These are phyloP conservation scores for Microascus cirrosus DNA, from an alignment of 2,329 filamentous ascomycete species.

Conservation along the genomic window DNA sequence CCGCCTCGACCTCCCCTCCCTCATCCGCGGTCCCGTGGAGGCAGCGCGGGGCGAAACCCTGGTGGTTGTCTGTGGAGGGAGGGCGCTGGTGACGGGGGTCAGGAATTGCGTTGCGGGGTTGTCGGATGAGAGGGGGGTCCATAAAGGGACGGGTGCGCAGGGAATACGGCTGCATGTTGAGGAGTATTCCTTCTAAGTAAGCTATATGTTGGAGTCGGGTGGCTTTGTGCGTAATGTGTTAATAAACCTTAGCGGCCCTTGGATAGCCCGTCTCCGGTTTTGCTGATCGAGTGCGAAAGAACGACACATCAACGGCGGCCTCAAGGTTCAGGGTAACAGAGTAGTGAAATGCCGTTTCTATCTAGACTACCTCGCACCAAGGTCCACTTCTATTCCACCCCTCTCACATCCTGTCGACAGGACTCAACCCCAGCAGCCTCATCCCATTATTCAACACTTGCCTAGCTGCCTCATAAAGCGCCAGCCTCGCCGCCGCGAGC, in stretches of 20 bases:
- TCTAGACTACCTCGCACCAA: background rate
- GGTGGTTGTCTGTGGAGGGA: conserved; percentile 48
- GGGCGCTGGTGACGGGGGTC: conserved; percentile 38
- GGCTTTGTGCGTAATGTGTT: background rate
- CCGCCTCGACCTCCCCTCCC: conserved; percentile 37
- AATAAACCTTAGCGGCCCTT: no score
- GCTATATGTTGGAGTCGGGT: background rate
- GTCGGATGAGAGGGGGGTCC: conserved; percentile 50
- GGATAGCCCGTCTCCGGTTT: no score
- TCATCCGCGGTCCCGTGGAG: conserved; percentile 44
- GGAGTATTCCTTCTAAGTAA: conserved; percentile 41
- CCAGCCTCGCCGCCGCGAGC: conserved; percentile 61
- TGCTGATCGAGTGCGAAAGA: no score
- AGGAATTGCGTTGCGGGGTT: conserved; percentile 43
- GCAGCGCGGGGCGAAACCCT: conserved; percentile 49
- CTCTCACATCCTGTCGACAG: conserved; percentile 33
- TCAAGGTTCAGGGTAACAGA: background rate
- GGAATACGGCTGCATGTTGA: conserved; percentile 50
- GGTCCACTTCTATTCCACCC: background rate
- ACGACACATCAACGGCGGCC: no score
- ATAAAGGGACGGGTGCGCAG: conserved; percentile 53
- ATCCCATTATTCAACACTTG: conserved; percentile 75
- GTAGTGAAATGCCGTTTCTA: background rate
- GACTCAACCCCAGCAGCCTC: conserved; percentile 65
- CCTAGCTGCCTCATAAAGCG: conserved; percentile 65